Conservation (phyloP, 257 asterid species). For the Penstemon newberryi region DNA sequence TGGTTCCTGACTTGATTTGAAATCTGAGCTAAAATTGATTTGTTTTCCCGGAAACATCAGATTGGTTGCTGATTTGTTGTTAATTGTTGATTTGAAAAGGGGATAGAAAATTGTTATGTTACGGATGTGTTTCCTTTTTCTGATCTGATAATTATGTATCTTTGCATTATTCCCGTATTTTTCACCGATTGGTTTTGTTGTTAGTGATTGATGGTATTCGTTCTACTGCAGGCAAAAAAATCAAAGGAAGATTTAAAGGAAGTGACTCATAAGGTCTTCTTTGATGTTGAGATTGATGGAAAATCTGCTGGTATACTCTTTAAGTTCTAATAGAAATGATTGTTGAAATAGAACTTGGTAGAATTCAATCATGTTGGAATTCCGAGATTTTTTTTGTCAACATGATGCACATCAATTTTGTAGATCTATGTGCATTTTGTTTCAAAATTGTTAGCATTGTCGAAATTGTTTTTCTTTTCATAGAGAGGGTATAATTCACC, state of each 20-base stretch:
- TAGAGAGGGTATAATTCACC: too few relatives aligned
- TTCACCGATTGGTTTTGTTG: neutral
- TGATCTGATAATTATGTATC: conserved; percentile 13
- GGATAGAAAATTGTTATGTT: neutral
- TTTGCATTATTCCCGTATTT: neutral
- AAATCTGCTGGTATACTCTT: conserved; percentile 67
- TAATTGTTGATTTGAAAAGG: neutral
- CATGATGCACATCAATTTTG: too few relatives aligned
- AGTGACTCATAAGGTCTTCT: conserved; percentile 76
- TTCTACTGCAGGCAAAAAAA: conserved; percentile 68
- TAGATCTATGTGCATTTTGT: too few relatives aligned
- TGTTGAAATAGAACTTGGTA: too few relatives aligned
- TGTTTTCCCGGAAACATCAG: conserved; percentile 4
- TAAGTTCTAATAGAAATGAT: too few relatives aligned
- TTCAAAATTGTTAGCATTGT: too few relatives aligned
- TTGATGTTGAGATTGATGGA: conserved; percentile 85
- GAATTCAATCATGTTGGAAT: too few relatives aligned
- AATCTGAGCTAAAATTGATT: conserved; percentile 5
- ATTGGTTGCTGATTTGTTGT: neutral
- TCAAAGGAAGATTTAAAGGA: conserved; percentile 64
- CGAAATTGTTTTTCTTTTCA: too few relatives aligned
- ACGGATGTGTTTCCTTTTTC: neutral
- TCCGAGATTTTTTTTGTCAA: too few relatives aligned
- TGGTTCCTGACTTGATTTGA: neutral
- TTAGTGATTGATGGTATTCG: conserved; percentile 1